Conservation (phyloP, 305 asterid genomes). For the Fraxinus sp. region DNA sequence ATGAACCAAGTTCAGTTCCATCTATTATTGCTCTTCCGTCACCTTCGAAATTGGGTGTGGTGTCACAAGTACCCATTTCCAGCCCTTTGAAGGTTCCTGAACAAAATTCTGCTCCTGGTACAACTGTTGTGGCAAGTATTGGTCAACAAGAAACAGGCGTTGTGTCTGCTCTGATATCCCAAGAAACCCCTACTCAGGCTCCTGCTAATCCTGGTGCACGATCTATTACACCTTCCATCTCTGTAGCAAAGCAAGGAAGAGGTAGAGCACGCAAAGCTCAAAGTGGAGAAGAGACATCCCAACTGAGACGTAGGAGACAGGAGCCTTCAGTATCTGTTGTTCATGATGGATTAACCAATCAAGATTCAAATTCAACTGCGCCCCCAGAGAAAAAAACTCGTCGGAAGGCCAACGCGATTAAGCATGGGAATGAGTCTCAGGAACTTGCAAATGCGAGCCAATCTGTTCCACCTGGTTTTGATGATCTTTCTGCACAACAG, state of each 20-base stretch:
- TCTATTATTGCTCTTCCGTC: slow-evolving; percentile 36
- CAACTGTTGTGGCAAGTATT: slow-evolving; percentile 35
- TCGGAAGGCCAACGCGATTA: slow-evolving; percentile 50
- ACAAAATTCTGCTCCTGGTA: slow-evolving; percentile 34
- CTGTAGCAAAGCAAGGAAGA: slow-evolving; percentile 55
- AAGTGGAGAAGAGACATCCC: slow-evolving; percentile 57
- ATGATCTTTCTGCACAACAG: slow-evolving; percentile 32
- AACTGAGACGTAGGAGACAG: slow-evolving; percentile 73
- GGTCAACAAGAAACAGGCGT: slow-evolving; percentile 37
- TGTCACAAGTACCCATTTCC: slow-evolving; percentile 32
- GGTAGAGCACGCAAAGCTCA: slow-evolving; percentile 62
- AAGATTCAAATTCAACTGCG: slow-evolving; percentile 43
- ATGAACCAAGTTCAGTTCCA: slow-evolving; percentile 34
- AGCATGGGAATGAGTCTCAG: slow-evolving; percentile 38
- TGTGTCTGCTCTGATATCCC: slow-evolving; percentile 39
- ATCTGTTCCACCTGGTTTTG: slow-evolving; percentile 20
- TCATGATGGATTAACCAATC: slow-evolving; percentile 46
- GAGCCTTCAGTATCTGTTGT: slow-evolving; percentile 40
- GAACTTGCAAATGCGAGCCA: slow-evolving; percentile 35
- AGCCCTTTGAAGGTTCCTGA: slow-evolving; percentile 32
- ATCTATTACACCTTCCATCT: slow-evolving; percentile 32
- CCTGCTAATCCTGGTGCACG: slow-evolving; percentile 37
- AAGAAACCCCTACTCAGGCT: slow-evolving; percentile 35
- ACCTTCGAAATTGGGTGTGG: slow-evolving; percentile 37
- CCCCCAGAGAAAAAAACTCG: slow-evolving; percentile 68